These are phyloP conservation scores for Neoboletus magnificus DNA, from an alignment of 768 basidiomycete species.

Conservation along the genomic window DNA sequence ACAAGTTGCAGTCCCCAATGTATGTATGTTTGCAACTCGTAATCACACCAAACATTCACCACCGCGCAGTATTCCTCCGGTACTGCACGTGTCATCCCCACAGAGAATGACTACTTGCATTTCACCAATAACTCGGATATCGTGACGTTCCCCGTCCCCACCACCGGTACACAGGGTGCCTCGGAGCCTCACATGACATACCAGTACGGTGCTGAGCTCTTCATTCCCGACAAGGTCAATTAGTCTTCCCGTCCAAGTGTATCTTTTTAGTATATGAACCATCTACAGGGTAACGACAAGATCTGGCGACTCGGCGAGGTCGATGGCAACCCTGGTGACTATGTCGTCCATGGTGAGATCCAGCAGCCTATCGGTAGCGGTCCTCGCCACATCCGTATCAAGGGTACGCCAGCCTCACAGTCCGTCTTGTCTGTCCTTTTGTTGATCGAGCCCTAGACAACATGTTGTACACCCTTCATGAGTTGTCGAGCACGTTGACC, in stretches of 20 bases:
- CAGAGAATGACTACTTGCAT: conserved; percentile 35
- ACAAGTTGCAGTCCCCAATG: conserved; percentile 59
- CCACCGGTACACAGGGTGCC: conserved; percentile 23
- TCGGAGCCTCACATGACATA: conserved; percentile 69
- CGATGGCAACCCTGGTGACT: conserved; percentile 41
- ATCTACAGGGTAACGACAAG: conserved; percentile 56
- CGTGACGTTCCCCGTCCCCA: conserved; percentile 52
- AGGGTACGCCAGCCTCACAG: conserved; percentile 21
- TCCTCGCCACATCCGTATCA: conserved; percentile 49
- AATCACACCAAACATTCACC: background rate
- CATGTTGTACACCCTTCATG: too few relatives aligned
- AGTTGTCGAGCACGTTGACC: too few relatives aligned
- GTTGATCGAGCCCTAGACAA: background rate
- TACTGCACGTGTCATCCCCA: conserved; percentile 53
- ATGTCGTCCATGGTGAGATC: conserved; percentile 57
- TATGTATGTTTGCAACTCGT: conserved; percentile 23
- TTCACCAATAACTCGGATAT: conserved; percentile 35
- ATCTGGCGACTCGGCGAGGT: conserved; percentile 59
- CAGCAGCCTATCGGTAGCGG: conserved; percentile 59
- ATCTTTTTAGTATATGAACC: background rate
- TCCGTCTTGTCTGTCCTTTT: background rate
- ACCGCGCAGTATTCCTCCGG: conserved; percentile 42
- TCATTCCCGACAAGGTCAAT: conserved; percentile 63
- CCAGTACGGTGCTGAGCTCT: conserved; percentile 51
- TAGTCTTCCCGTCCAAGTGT: background rate